These are phyloP conservation scores for Hymenoscyphus linearis DNA, from an alignment of 2,329 filamentous ascomycete genomes.

Conservation along the genomic window DNA sequence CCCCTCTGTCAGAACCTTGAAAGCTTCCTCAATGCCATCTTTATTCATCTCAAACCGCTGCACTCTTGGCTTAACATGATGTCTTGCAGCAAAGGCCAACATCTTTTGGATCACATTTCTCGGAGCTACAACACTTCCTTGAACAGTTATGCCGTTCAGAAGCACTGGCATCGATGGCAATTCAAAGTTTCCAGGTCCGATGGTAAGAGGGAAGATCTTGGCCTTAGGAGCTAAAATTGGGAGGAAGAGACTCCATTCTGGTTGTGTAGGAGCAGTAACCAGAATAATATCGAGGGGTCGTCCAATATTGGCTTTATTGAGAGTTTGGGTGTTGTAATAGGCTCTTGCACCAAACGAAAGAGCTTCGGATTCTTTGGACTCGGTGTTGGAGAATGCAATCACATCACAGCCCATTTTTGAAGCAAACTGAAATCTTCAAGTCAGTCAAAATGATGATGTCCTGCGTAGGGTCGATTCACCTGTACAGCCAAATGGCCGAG, in stretches of 20 bases:
- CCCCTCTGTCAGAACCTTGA: slow-evolving; percentile 7
- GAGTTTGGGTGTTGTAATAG: not conserved
- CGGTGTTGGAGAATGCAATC: slow-evolving; percentile 46
- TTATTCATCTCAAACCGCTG: slow-evolving; percentile 11
- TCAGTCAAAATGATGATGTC: slow-evolving; percentile 34
- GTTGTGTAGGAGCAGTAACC: not conserved
- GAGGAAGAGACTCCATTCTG: slow-evolving; percentile 29
- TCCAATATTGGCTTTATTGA: not conserved
- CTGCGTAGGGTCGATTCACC: slow-evolving; percentile 46
- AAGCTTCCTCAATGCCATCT: slow-evolving; percentile 6
- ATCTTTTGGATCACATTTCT: slow-evolving; percentile 10
- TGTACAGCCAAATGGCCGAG: slow-evolving; percentile 54
- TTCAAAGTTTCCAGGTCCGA: not conserved
- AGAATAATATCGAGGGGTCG: not conserved
- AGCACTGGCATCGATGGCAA: not conserved
- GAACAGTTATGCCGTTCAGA: slow-evolving; percentile 9
- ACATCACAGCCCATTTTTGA: not conserved
- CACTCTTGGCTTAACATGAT: slow-evolving; percentile 10
- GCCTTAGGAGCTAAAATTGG: slow-evolving; percentile 34
- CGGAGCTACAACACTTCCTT: slow-evolving; percentile 10
- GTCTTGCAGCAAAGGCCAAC: slow-evolving; percentile 10
- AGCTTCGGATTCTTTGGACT: slow-evolving; percentile 53
- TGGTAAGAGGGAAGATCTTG: not conserved
- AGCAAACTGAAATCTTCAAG: not conserved
- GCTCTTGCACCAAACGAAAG: not conserved